These are phyloP conservation scores for Exophiala sideris DNA, from an alignment of 2,329 filamentous ascomycete species.

Conservation along the genomic window DNA sequence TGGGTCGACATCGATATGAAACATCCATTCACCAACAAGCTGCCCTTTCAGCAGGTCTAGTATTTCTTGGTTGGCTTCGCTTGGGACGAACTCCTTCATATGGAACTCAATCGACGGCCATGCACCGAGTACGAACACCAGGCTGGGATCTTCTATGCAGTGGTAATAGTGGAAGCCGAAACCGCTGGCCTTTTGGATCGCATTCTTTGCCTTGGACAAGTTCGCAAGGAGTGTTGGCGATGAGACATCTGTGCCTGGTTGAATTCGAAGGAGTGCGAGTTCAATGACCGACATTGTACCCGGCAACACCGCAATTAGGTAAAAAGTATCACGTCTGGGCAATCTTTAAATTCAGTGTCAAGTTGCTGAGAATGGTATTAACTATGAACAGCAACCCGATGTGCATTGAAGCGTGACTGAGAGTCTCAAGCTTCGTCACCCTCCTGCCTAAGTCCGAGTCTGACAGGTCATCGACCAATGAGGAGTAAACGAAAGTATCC, in stretches of 20 bases:
- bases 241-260: conserved; percentile 25
- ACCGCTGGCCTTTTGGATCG: conserved; percentile 38
- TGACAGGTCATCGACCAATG: background rate
- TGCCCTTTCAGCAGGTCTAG: conserved; percentile 36
- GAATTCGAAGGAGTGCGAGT: conserved; percentile 43
- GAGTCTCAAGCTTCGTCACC: background rate
- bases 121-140: conserved; percentile 45
- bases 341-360: background rate
- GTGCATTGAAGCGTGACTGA: no score
- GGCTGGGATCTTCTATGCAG: conserved; percentile 43
- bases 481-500: no score
- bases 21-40: conserved; percentile 43
- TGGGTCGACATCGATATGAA: conserved; percentile 41
- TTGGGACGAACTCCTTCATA: conserved; percentile 42
- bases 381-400: background rate
- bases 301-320: no score
- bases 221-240: conserved; percentile 30
- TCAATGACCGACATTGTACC: conserved; percentile 43
- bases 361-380: background rate
- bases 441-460: background rate
- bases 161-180: conserved; percentile 39
- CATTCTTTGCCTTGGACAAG: conserved; percentile 37
- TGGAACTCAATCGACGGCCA: conserved; percentile 46
- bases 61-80: conserved; percentile 40
- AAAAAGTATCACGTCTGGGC: no score